Percentiles rank a stretch among this genome's conserved stretches.
Conservation (phyloP, 768 basidiomycete genomes). For the Suillus spraguei region DNA sequence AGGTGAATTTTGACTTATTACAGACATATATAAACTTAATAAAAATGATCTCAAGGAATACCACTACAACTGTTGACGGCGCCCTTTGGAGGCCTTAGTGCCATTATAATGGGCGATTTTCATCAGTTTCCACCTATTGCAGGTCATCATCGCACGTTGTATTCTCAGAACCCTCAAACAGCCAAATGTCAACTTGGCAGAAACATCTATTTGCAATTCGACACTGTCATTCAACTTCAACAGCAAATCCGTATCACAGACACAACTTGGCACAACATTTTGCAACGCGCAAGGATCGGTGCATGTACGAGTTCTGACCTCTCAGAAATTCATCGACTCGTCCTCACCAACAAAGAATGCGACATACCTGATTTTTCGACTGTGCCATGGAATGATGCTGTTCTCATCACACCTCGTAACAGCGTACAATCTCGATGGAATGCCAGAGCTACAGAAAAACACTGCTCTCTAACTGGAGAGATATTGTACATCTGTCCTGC, state of each 20-base stretch:
- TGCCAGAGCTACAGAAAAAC: no score
- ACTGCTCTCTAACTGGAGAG: no score
- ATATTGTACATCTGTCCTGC: no score
- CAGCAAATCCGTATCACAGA: constrained; percentile 40
- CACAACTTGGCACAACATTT: constrained; percentile 29
- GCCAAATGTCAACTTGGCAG: constrained; percentile 20
- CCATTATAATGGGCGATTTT: constrained; percentile 44
- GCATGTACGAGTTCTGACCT: not conserved
- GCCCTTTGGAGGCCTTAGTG: constrained; percentile 40
- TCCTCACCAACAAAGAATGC: no score
- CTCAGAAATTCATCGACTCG: not conserved
- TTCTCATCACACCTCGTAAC: not conserved
- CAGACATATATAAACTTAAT: no score
- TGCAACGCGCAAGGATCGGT: constrained; percentile 22
- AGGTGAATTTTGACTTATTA: no score
- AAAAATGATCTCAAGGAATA: constrained; percentile 3
- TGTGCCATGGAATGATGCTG: no score
- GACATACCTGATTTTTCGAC: no score
- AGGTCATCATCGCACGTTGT: constrained; percentile 15
- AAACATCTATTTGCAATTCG: constrained; percentile 31
- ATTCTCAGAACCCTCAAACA: constrained; percentile 1
- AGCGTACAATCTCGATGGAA: not conserved
- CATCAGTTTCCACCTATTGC: constrained; percentile 32
- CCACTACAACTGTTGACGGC: not conserved
- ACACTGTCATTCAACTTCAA: constrained; percentile 36